These are phyloP conservation scores for Stemphylium beticola DNA, from an alignment of 2,329 filamentous ascomycete species.

Conservation along the genomic window DNA sequence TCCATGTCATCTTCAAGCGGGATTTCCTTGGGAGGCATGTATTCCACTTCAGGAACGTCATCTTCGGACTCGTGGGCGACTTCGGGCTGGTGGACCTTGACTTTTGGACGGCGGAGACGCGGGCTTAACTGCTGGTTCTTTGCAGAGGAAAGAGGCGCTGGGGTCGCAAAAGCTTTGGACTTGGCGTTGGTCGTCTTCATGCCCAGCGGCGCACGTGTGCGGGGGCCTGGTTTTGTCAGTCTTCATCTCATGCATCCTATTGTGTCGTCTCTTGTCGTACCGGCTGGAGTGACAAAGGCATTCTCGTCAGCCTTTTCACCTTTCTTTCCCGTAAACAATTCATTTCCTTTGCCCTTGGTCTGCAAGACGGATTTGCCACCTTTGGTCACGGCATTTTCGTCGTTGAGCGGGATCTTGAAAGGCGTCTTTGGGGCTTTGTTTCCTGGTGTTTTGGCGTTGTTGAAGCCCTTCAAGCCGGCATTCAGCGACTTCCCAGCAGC, in stretches of 20 bases:
- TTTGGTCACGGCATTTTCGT: slow-evolving; percentile 78
- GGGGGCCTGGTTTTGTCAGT: slow-evolving; percentile 35
- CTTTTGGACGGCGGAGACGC: slow-evolving; percentile 60
- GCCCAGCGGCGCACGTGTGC: slow-evolving; percentile 80
- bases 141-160: slow-evolving; percentile 66
- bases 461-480: slow-evolving; percentile 65
- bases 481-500: slow-evolving; percentile 75
- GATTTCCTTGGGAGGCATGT: slow-evolving; percentile 75
- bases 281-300: slow-evolving; percentile 79
- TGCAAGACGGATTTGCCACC: slow-evolving; percentile 66
- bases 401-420: slow-evolving; percentile 75
- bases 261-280: slow-evolving; percentile 54
- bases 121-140: slow-evolving; percentile 70
- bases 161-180: slow-evolving; percentile 69
- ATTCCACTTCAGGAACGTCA: slow-evolving; percentile 81
- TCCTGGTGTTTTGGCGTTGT: slow-evolving; percentile 78
- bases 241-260: background rate
- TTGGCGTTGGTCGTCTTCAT: slow-evolving; percentile 98
- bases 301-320: slow-evolving; percentile 61
- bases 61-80: slow-evolving; percentile 58
- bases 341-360: slow-evolving; percentile 63
- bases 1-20: slow-evolving; percentile 73
- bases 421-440: slow-evolving; percentile 81
- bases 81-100: slow-evolving; percentile 69
- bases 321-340: slow-evolving; percentile 60